Conservation (phyloP, 192 early-diverging fungal genomes). For the Coemansia sp. region DNA sequence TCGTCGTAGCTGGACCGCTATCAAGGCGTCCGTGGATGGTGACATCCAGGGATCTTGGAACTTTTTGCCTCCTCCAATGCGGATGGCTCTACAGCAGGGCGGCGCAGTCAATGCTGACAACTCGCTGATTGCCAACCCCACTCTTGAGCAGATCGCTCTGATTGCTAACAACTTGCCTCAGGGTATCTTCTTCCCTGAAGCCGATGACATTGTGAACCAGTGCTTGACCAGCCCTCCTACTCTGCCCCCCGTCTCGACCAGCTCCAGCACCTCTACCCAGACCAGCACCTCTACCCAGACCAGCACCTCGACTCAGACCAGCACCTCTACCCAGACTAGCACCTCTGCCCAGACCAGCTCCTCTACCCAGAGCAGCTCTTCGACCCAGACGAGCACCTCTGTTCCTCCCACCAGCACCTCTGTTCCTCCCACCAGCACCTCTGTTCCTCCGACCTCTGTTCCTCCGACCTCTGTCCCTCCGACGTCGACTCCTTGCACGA, state of each 20-base stretch:
- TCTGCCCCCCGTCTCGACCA: background rate
- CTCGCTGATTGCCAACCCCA: slow-evolving; percentile 23
- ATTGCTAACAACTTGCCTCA: slow-evolving; percentile 20
- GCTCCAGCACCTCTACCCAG: background rate
- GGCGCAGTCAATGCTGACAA: slow-evolving; percentile 20
- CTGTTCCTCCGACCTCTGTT: background rate
- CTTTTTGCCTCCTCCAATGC: slow-evolving; percentile 27
- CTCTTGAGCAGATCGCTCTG: slow-evolving; percentile 9
- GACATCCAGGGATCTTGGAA: slow-evolving; percentile 17
- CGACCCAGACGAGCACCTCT: no score
- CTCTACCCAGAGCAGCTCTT: background rate
- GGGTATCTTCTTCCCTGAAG: slow-evolving; percentile 38
- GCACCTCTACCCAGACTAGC: background rate
- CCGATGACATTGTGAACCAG: slow-evolving; percentile 22
- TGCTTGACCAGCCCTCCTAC: slow-evolving; percentile 27
- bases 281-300: background rate
- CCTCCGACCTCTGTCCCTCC: background rate
- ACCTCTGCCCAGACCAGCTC: background rate
- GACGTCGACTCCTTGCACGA: slow-evolving; percentile 8
- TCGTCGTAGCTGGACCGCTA: slow-evolving; percentile 18
- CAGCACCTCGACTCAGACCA: background rate
- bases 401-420: background rate
- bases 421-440: background rate
- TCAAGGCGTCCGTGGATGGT: slow-evolving; percentile 31
- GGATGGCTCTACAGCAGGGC: slow-evolving; percentile 11